Evolutionary conservation across 106 monocot genomes (phyloP).

Genomic region (Chionographis japonica): DNA sequence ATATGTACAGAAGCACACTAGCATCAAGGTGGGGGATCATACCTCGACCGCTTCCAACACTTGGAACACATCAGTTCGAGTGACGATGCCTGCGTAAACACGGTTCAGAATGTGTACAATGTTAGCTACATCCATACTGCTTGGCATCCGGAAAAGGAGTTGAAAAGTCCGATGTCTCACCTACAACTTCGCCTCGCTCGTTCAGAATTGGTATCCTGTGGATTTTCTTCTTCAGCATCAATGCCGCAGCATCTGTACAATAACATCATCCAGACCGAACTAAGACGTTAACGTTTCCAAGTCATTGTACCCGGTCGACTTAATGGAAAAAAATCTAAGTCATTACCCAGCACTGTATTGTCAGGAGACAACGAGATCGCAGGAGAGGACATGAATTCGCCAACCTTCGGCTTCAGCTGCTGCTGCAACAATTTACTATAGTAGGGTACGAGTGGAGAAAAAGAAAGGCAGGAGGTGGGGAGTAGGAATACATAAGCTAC

Average conservation of each 20-base stretch:
- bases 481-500: too few species aligned
- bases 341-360: conserved; percentile 81
- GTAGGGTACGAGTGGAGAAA: too few species aligned
- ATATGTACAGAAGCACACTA: background rate
- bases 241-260: conserved; percentile 55
- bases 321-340: background rate
- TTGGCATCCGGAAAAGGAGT: too few species aligned
- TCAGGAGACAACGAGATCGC: conserved; percentile 63
- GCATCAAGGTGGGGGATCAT: conserved; percentile 6
- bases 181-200: conserved; percentile 32
- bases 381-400: conserved; percentile 87
- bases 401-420: conserved; percentile 72
- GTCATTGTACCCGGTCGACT: too few species aligned
- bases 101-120: background rate
- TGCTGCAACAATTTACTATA: conserved; percentile 3
- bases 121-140: too few species aligned
- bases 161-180: conserved; percentile 12
- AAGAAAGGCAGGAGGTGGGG: too few species aligned
- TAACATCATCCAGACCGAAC: background rate
- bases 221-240: conserved; percentile 64
- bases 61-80: conserved; percentile 40
- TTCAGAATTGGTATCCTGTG: conserved; percentile 58
- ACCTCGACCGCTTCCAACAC: conserved; percentile 33
- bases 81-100: conserved; percentile 45
- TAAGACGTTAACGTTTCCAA: background rate